Evolutionary conservation across 2,329 filamentous ascomycete species (phyloP), one percentile per base, ranked within the genome.

Genomic region (Pochonia chlamydosporia): DNA sequence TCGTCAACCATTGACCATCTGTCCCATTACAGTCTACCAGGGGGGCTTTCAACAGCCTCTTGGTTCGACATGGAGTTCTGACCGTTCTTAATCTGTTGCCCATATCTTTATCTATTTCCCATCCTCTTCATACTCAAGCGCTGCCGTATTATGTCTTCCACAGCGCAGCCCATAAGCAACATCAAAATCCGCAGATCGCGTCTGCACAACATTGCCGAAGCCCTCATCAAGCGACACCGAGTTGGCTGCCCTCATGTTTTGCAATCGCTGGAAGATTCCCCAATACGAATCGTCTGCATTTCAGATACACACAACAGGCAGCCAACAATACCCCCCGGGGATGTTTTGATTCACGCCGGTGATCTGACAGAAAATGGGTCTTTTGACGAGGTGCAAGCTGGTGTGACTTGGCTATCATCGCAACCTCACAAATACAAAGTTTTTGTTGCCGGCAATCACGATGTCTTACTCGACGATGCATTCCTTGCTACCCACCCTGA

Each of bases 341-440:
- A 76, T 50, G 56, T 75, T 2, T 63, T 76, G 13, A 61, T 76
- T 43, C 71, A 76, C 49, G 69, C 72, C 1, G 73, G 73, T 18
- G 72, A 76, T 49, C 61, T 76, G n/a, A 73, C 70, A 1, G 58
- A 70, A 43, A 60, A 61, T n/a, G 72, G 70, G n/a, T 65, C 69
- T 0, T 59, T 65, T 18, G 53, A 59, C 4, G 71, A 74, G 50
- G 52, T 75, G 1, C 56, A 68, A 40, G 59, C 60, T 3, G 53
- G 63, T 10, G 50, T 75, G 9, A 46, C 54, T n/a, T 78, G 73
- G 74, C 55, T 76, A 9, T 54, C 55, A 8, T 40, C 54, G 0
- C 67, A 69, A 45, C 59, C 67, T 1, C 71, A 73, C 48, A 39
- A 48, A 5, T 54, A 69, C 56, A 76, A 76, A 53, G 59, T 75